Base-by-base conservation (phyloP, 139 green algal species). In the Haematococcus sp. region DNA sequence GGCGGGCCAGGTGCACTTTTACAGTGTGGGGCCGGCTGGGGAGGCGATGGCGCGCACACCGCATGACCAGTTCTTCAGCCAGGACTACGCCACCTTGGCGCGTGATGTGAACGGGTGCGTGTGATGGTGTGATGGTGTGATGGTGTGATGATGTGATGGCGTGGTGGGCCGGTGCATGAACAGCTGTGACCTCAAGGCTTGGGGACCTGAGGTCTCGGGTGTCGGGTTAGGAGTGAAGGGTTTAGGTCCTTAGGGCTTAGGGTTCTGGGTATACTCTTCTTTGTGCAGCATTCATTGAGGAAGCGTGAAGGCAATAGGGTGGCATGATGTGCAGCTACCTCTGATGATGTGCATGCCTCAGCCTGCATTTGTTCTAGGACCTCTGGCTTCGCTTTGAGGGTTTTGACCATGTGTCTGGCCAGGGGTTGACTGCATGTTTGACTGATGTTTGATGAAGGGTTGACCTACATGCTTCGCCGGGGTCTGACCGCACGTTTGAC, bases 1-100 rank as follows among this genome's bases (percentile, higher is more conserved):
- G n/a, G 86, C 85, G 0, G 91, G 88, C 11, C 89, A 96, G 83
- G 68, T 93, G 60, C 81, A 88, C 69, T 34, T 89, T 43, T 93
- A 90, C 68, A 73, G 70, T 9, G 1, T 78, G 7, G 85, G 78
- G 17, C 16, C 30, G 73, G 3, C 63, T 30, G 20, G 34, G 30
- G 16, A 63, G 13, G 61, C 64, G 28, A 35, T 88, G 67, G 60
- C 68, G 4, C 73, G 75, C 1, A 79, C 85, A 0, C 83, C 83
- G 11, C 94, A 95, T 64, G 91, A 96, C 78, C 91, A 96, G 74
- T 96, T 94, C 79, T 74, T 93, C 9, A 59, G 66, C 11, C 76
- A 35, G 16, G 90, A 94, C 75, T 93, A 92, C 73, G 64, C 80
- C 31, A 32, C 61, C 27, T 46, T 80, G 28, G n/a, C 71, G 4